phyloP scores from a whole-genome alignment of 108 stramenopile genomes.

The Stephanodiscus minutulus region DNA sequence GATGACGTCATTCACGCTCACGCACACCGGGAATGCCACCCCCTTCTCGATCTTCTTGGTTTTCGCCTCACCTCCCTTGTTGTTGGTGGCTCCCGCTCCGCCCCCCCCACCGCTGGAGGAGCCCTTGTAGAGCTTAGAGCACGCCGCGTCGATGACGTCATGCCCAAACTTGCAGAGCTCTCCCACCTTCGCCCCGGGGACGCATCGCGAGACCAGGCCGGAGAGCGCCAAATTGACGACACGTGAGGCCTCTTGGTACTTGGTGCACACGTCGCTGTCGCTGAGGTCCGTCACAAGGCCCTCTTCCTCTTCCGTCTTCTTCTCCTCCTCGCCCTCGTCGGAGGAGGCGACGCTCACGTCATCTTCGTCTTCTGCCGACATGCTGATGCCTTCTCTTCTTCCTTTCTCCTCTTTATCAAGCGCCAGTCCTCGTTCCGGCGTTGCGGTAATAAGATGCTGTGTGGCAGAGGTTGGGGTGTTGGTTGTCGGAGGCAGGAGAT shows the following conservation, averaged over 20 bases:
- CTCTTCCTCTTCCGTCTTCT: not conserved
- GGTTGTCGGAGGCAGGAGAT: no score
- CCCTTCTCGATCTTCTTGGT: slow-evolving; percentile 88
- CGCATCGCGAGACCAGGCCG: slow-evolving; percentile 86
- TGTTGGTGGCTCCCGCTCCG: not conserved
- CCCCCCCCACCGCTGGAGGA: slow-evolving; percentile 59
- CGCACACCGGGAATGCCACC: slow-evolving; percentile 98
- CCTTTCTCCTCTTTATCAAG: no score
- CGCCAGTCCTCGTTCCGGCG: no score
- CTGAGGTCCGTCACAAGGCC: not conserved
- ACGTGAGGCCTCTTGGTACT: slow-evolving; percentile 99
- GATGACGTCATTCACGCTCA: slow-evolving; percentile 97
- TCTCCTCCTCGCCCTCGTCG: not conserved
- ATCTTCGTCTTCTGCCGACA: slow-evolving; percentile 1
- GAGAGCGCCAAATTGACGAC: slow-evolving; percentile 93
- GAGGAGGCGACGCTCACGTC: not conserved
- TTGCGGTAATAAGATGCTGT: no score
- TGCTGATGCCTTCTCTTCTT: not conserved
- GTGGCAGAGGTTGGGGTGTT: no score
- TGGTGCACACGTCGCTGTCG: slow-evolving; percentile 93
- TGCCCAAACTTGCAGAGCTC: slow-evolving; percentile 93
- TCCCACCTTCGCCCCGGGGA: slow-evolving; percentile 88
- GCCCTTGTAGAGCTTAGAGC: slow-evolving; percentile 69
- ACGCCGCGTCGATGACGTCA: slow-evolving; percentile 69
- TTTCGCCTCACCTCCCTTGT: slow-evolving; percentile 66